Evolutionary conservation across 352 stramenopile genomes (phyloP).

Genomic region (Pythium apleroticum): DNA sequence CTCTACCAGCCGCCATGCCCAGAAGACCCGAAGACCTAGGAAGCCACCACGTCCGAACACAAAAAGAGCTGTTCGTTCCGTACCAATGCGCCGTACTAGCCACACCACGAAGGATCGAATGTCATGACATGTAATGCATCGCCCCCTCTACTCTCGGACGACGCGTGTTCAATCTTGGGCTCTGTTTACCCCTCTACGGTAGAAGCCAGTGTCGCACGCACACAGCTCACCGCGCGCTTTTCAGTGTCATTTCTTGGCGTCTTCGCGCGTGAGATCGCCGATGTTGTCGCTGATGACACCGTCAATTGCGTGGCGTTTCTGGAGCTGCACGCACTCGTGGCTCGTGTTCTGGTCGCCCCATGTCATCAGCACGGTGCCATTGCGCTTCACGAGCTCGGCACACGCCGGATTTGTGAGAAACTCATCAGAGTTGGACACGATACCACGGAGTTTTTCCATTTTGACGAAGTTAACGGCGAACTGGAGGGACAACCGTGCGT

Average conservation of each 20-base stretch:
- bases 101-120: too few relatives aligned
- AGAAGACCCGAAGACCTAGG: not conserved
- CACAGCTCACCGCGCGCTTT: not conserved
- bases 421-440: conserved; percentile 75
- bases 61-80: conserved; percentile 11
- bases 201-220: too few relatives aligned
- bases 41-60: not conserved
- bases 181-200: not conserved
- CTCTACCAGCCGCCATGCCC: not conserved
- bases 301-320: conserved; percentile 70
- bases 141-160: too few relatives aligned
- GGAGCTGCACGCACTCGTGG: conserved; percentile 61
- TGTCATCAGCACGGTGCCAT: conserved; percentile 49
- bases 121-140: not conserved
- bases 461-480: conserved; percentile 56
- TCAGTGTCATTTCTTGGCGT: conserved; percentile 1
- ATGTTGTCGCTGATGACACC: conserved; percentile 85
- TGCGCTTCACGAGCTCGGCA: conserved; percentile 52
- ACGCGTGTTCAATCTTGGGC: too few relatives aligned
- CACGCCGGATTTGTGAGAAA: conserved; percentile 58
- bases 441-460: conserved; percentile 66
- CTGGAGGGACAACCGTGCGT: conserved; percentile 64
- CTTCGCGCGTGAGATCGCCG: conserved; percentile 50
- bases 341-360: conserved; percentile 85
- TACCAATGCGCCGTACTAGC: not conserved